Evolutionary conservation across 2,329 filamentous ascomycete species (phyloP).

Genomic region (Dactylonectria macrodidyma): DNA sequence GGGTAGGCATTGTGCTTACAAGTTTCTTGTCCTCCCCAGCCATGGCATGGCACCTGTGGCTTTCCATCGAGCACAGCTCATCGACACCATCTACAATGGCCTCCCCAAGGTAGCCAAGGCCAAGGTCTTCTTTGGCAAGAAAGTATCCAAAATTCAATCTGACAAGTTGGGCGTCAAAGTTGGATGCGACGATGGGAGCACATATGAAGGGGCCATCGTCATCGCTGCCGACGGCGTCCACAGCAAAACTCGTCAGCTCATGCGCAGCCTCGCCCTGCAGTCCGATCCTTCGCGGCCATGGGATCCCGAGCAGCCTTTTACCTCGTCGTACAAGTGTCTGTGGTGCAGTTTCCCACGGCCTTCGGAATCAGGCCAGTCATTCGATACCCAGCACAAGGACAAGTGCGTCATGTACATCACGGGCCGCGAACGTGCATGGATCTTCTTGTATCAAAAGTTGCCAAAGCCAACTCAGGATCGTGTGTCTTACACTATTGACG

Average conservation of each 20-base stretch:
- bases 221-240: neutral
- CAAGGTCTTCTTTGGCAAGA: constrained; percentile 15
- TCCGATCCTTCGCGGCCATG: neutral
- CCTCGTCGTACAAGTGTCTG: constrained; percentile 9
- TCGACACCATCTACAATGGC: constrained; percentile 12
- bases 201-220: constrained; percentile 19
- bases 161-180: constrained; percentile 9
- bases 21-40: neutral
- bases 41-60: neutral
- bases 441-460: constrained; percentile 54
- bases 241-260: constrained; percentile 11
- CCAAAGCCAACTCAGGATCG: constrained; percentile 3
- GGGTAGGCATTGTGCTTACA: too few species aligned
- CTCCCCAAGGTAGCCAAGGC: constrained; percentile 17
- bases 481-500: constrained; percentile 4
- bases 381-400: constrained; percentile 49
- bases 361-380: constrained; percentile 38
- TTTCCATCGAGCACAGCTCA: constrained; percentile 16
- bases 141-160: constrained; percentile 31
- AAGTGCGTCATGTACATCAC: constrained; percentile 49
- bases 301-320: constrained; percentile 21
- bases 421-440: constrained; percentile 49
- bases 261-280: constrained; percentile 25
- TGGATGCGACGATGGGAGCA: constrained; percentile 23
- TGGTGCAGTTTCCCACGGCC: constrained; percentile 48